Evolutionary conservation across 2,329 filamentous ascomycete species (phyloP).

Genomic region (Aspergillus brunneoviolaceus): DNA sequence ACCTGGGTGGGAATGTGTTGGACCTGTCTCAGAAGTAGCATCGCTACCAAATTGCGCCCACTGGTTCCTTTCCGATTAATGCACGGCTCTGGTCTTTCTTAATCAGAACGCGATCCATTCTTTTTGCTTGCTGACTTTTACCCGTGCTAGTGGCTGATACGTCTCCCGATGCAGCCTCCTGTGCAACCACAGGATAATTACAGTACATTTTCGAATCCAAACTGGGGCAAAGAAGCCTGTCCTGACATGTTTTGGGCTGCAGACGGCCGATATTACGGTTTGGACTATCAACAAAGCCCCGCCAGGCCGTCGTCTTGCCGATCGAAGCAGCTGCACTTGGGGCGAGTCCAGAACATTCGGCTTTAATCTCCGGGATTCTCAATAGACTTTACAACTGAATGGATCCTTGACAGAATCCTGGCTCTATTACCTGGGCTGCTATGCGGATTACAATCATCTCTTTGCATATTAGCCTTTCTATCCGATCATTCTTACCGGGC

Average conservation of each 20-base stretch:
- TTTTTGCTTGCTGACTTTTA: constrained; percentile 4
- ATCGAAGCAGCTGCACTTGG: constrained; percentile 6
- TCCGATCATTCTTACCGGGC: constrained; percentile 3
- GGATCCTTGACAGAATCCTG: background rate
- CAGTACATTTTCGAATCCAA: background rate
- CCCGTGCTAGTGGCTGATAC: constrained; percentile 7
- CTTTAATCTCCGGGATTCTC: constrained; percentile 16
- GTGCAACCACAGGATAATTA: constrained; percentile 12
- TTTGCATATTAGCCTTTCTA: background rate
- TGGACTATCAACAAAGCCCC: constrained; percentile 4
- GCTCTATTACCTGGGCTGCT: background rate
- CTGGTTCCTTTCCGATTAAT: constrained; percentile 4
- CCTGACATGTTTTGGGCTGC: constrained; percentile 12
- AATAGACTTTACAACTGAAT: constrained; percentile 6
- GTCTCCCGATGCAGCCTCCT: background rate
- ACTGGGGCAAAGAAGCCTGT: background rate
- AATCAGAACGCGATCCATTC: background rate
- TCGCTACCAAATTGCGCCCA: constrained; percentile 2
- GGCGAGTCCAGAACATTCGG: constrained; percentile 21
- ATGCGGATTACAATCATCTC: constrained; percentile 5
- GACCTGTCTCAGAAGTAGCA: constrained; percentile 1
- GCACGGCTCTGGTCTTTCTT: background rate
- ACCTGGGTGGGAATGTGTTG: constrained; percentile 1
- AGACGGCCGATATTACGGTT: constrained; percentile 17
- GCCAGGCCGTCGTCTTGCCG: constrained; percentile 2